phyloP scores from a whole-genome alignment of 2,329 filamentous ascomycete species.

The Cladosporium austrohemisphaericum region DNA sequence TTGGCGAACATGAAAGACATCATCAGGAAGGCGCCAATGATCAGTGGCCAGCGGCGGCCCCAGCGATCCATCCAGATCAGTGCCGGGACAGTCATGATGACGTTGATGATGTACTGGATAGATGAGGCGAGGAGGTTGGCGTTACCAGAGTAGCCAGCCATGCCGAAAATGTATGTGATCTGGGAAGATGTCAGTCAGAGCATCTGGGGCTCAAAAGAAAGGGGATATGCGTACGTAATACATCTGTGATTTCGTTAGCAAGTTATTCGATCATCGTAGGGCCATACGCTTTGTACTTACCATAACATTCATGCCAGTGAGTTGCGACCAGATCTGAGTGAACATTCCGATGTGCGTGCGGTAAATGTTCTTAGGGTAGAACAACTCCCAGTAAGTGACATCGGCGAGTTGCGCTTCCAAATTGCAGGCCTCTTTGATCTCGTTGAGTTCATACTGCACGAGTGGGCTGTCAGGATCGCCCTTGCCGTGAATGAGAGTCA shows the following conservation, averaged over 20 bases:
- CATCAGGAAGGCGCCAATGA: slow-evolving; percentile 66
- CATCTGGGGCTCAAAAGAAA: too few relatives aligned
- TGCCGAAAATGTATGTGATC: slow-evolving; percentile 62
- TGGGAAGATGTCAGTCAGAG: not conserved
- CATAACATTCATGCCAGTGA: slow-evolving; percentile 74
- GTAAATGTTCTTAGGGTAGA: slow-evolving; percentile 67
- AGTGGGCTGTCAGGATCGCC: slow-evolving; percentile 42
- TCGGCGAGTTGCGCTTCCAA: slow-evolving; percentile 68
- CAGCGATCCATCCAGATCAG: slow-evolving; percentile 71
- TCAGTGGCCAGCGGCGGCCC: slow-evolving; percentile 66
- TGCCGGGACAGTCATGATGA: slow-evolving; percentile 72
- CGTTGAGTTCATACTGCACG: slow-evolving; percentile 63
- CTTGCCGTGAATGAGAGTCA: slow-evolving; percentile 42
- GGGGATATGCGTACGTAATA: slow-evolving; percentile 13
- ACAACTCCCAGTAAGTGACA: slow-evolving; percentile 67
- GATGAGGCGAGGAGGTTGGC: slow-evolving; percentile 62
- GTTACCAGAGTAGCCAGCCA: slow-evolving; percentile 59
- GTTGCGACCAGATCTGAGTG: slow-evolving; percentile 68
- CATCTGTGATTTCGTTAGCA: not conserved
- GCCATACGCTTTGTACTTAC: too few relatives aligned
- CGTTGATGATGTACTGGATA: slow-evolving; percentile 77
- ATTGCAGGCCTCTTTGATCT: slow-evolving; percentile 65
- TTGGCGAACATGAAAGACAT: slow-evolving; percentile 58
- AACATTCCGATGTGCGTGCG: slow-evolving; percentile 64
- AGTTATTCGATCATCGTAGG: too few relatives aligned